Evolutionary conservation across 1,284 basidiomycete species (phyloP).

Genomic region (Moesziomyces aphidis): DNA sequence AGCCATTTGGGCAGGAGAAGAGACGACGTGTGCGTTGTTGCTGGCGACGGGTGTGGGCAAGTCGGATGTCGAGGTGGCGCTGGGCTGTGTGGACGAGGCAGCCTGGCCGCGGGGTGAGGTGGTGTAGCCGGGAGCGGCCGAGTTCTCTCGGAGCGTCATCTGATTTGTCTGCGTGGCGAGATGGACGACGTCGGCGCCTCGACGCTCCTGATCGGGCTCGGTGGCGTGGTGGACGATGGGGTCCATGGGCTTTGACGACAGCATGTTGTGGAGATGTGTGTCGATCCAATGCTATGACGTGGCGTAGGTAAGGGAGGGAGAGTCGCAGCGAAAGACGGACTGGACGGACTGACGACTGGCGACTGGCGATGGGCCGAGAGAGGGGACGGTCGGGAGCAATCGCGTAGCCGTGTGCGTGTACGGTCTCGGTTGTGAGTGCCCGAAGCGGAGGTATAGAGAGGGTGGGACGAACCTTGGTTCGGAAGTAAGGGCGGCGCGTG

Average conservation of each 20-base stretch:
- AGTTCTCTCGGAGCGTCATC: slow-evolving; percentile 51
- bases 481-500: not conserved
- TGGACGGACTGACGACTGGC: no score
- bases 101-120: slow-evolving; percentile 18
- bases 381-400: no score
- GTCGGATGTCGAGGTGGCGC: slow-evolving; percentile 13
- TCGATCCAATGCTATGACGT: not conserved
- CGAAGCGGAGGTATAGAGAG: not conserved
- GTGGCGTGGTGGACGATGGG: slow-evolving; percentile 45
- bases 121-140: slow-evolving; percentile 46
- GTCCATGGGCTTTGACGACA: slow-evolving; percentile 56
- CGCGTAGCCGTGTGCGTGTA: no score
- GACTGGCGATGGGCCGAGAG: no score
- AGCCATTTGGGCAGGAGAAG: slow-evolving; percentile 27
- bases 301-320: not conserved
- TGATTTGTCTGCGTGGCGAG: slow-evolving; percentile 37
- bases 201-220: slow-evolving; percentile 15
- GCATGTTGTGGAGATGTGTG: slow-evolving; percentile 23
- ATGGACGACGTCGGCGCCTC: slow-evolving; percentile 33
- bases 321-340: not conserved
- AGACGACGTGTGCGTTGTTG: slow-evolving; percentile 8
- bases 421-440: not conserved
- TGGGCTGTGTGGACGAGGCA: not conserved
- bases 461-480: slow-evolving; percentile 23
- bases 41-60: slow-evolving; percentile 4